Evolutionary conservation across 2,329 filamentous ascomycete species (phyloP).

Genomic region (Leptosphaerulina australis): DNA sequence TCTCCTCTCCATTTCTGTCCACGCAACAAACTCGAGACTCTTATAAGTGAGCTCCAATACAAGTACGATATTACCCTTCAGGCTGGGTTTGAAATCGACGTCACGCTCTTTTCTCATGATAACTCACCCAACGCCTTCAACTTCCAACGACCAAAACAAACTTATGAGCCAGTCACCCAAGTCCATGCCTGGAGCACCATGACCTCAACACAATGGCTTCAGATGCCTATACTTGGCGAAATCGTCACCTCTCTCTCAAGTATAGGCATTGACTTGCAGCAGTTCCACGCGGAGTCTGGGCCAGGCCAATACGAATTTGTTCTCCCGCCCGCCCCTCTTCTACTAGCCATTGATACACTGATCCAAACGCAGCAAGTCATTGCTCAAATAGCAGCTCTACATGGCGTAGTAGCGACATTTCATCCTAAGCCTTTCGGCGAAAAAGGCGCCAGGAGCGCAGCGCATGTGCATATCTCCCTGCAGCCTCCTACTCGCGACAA

Average conservation of each 20-base stretch:
- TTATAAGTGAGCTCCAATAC: constrained; percentile 59
- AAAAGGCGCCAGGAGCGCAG: constrained; percentile 65
- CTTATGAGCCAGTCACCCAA: constrained; percentile 57
- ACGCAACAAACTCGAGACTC: constrained; percentile 51
- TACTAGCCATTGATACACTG: constrained; percentile 73
- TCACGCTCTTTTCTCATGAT: constrained; percentile 68
- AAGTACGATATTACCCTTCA: constrained; percentile 64
- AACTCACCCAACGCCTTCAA: constrained; percentile 26
- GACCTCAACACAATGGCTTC: constrained; percentile 65
- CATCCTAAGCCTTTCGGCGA: constrained; percentile 70
- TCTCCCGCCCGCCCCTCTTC: constrained; percentile 65
- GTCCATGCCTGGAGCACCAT: constrained; percentile 75
- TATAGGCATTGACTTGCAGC: constrained; percentile 70
- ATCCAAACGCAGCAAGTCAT: constrained; percentile 75
- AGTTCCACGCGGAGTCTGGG: constrained; percentile 76
- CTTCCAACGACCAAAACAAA: constrained; percentile 19
- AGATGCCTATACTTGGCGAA: constrained; percentile 67
- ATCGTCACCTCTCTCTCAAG: constrained; percentile 66
- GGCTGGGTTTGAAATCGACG: constrained; percentile 82
- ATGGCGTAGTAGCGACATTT: constrained; percentile 71
- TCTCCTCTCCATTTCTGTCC: constrained; percentile 65
- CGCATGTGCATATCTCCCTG: constrained; percentile 74
- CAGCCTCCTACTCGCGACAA: constrained; percentile 61
- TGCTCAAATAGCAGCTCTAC: constrained; percentile 64
- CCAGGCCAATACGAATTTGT: constrained; percentile 80